Base-by-base conservation (phyloP, 139 green algal species). In the Micractinium sp. region DNA sequence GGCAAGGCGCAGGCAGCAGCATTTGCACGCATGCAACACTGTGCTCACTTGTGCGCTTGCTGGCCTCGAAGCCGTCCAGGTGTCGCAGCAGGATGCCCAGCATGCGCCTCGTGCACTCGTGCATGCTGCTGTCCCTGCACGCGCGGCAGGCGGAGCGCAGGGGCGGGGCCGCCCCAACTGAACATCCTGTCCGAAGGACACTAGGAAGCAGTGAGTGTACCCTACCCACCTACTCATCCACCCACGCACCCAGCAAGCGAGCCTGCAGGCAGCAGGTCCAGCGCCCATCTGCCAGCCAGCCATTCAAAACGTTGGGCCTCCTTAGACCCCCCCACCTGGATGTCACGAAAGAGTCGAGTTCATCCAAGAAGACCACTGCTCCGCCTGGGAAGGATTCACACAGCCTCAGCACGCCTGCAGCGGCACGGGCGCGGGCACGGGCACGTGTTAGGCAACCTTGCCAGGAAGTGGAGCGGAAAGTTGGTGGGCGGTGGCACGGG, bases 1-100 rank as follows among this genome's bases (percentile, higher is more conserved):
- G n/a, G n/a, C n/a, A n/a, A 25, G 2, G 63, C 14, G 63, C 63
- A 25, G 63, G 16, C 63, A n/a, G n/a, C 63, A 25, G 63, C 63
- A 73, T 25, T 25, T 12, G 16, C 22, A 29, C 63, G 23, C 25
- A 33, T 9, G 7, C 15, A 2, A 41, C 14, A 20, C 73, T 39
- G 22, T n/a, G 36, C 77, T 29, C 77, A 82, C 77, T 39, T 12
- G 83, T 93, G 61, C 88, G 73, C 47, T 88, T 89, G 77, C 91
- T 87, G 19, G 82, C 39, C 0, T 94, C 85, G 36, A 97, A 95
- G 3, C 95, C 96, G 77, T 98, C 94, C 82, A 98, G 93, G 90
- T 98, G 92, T 15, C 96, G 92, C 80, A 99, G 92, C 90, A 99
- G 94, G 88, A 99, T 97, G 1, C 94, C 95, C 81, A 99, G 93